Evolutionary conservation across 2,329 filamentous ascomycete species (phyloP).

Genomic region (Aureobasidium musti): DNA sequence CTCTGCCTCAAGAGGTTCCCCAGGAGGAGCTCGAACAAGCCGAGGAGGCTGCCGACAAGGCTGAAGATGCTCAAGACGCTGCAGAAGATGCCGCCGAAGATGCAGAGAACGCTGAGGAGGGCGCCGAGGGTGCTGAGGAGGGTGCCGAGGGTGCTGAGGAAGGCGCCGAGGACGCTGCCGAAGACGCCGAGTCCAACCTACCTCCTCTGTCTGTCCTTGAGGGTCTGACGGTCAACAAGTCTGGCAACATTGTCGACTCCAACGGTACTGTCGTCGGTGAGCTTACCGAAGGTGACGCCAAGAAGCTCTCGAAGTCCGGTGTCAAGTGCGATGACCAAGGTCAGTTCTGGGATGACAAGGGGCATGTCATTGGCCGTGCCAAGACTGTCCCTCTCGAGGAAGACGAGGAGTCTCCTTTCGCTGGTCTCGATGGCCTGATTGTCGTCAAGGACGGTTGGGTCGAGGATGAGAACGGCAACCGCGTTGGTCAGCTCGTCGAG

Average conservation of each 20-base stretch:
- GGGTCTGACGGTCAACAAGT: slow-evolving; percentile 54
- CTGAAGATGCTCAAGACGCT: slow-evolving; percentile 38
- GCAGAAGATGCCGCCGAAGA: slow-evolving; percentile 45
- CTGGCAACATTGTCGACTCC: slow-evolving; percentile 53
- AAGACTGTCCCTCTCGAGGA: slow-evolving; percentile 52
- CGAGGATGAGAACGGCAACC: slow-evolving; percentile 54
- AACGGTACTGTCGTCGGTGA: slow-evolving; percentile 53
- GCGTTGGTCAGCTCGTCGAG: slow-evolving; percentile 52
- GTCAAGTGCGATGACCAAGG: slow-evolving; percentile 50
- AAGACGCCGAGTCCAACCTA: slow-evolving; percentile 41
- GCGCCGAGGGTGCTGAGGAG: slow-evolving; percentile 36
- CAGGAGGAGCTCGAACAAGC: slow-evolving; percentile 41
- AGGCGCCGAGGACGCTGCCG: slow-evolving; percentile 42
- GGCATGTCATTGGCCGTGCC: slow-evolving; percentile 54
- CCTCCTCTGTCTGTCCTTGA: slow-evolving; percentile 54
- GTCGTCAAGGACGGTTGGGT: slow-evolving; percentile 55
- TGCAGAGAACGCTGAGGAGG: slow-evolving; percentile 36
- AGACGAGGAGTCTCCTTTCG: slow-evolving; percentile 54
- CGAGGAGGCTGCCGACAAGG: slow-evolving; percentile 38
- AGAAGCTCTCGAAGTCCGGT: slow-evolving; percentile 56
- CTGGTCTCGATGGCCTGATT: slow-evolving; percentile 53
- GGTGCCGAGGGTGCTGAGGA: slow-evolving; percentile 39
- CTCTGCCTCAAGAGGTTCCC: slow-evolving; percentile 49
- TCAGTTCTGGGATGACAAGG: slow-evolving; percentile 58
- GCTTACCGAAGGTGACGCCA: slow-evolving; percentile 54